phyloP scores from a whole-genome alignment of 176 grass and related monocot species.

The Guadua angustifolia region DNA sequence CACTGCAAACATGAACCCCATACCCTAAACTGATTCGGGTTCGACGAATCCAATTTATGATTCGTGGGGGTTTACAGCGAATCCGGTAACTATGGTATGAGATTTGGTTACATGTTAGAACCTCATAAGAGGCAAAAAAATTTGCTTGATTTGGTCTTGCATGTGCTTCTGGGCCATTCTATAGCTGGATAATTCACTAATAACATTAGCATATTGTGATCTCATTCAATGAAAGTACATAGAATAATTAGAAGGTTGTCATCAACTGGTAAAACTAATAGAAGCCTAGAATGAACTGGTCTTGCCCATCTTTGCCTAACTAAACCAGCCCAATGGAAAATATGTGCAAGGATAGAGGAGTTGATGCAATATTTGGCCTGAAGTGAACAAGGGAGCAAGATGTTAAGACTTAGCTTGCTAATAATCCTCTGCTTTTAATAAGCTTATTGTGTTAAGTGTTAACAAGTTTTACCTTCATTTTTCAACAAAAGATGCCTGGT shows the following conservation, averaged over 20 bases:
- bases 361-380: slow-evolving; percentile 1
- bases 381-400: background rate
- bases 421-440: background rate
- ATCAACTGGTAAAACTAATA: background rate
- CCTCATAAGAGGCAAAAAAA: background rate
- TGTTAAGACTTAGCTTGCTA: background rate
- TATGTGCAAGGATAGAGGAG: background rate
- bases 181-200: background rate
- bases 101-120: slow-evolving; percentile 13
- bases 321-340: background rate
- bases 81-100: no score
- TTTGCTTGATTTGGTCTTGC: background rate
- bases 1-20: no score
- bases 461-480: slow-evolving; percentile 26
- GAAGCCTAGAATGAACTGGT: background rate
- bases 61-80: no score
- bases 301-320: background rate
- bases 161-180: background rate
- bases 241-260: no score
- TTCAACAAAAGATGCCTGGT: slow-evolving; percentile 14
- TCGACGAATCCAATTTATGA: no score
- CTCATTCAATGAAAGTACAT: background rate
- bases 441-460: background rate
- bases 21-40: no score
- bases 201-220: background rate